Conservation (phyloP, 352 stramenopile species). For the Blastocystis sp. region DNA sequence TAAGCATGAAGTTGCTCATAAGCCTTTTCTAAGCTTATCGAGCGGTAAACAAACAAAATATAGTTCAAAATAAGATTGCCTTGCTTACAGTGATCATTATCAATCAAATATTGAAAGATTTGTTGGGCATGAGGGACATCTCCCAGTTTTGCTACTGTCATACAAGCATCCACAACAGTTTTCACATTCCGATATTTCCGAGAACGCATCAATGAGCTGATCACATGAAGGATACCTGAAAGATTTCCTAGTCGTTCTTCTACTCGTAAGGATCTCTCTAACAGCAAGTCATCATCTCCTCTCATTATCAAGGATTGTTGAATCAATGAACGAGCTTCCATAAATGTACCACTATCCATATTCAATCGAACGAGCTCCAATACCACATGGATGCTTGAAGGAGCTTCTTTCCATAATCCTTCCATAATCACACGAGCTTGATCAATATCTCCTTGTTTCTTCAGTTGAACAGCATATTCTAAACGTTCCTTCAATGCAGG, state of each 20-base stretch:
- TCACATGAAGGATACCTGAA: background rate
- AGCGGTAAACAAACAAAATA: background rate
- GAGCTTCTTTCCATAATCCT: background rate
- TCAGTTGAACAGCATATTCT: background rate
- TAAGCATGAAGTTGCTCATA: background rate
- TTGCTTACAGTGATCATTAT: background rate
- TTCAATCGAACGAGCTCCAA: background rate
- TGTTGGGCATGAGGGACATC: background rate
- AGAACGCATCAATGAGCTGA: background rate
- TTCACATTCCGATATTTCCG: conserved; percentile 13
- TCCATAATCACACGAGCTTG: background rate
- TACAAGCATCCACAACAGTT: conserved; percentile 9
- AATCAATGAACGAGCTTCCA: background rate
- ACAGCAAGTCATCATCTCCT: background rate
- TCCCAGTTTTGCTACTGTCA: conserved; percentile 25
- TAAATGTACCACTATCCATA: background rate
- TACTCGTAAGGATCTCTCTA: background rate
- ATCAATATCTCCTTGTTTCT: no score
- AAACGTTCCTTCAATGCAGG: background rate
- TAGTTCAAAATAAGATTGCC: background rate
- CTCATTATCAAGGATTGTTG: background rate
- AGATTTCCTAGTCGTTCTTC: conserved; percentile 6
- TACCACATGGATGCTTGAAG: background rate
- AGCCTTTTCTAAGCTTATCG: background rate
- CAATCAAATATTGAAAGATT: conserved; percentile 25